phyloP scores from a whole-genome alignment of 257 asterid genomes.

The Rehmannia glutinosa region DNA sequence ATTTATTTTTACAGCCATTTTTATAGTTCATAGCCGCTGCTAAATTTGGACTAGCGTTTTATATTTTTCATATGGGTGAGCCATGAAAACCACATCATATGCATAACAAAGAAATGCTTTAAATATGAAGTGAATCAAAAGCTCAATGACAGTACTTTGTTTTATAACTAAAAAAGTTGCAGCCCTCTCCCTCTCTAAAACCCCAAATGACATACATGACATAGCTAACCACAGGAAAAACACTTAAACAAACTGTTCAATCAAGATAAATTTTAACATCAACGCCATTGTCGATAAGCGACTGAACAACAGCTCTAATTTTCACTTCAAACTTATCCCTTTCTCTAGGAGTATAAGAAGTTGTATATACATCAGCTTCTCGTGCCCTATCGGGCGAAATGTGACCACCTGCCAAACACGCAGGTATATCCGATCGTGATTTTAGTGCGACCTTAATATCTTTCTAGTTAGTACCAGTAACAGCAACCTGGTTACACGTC shows the following conservation, averaged over 20 bases:
- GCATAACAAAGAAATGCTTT: not conserved
- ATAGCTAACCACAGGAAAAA: not conserved
- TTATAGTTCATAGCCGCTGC: too few species aligned
- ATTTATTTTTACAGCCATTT: too few species aligned
- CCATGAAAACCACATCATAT: too few species aligned
- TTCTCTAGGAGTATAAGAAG: too few species aligned
- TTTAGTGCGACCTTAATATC: too few species aligned
- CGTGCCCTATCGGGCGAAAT: constrained; percentile 78
- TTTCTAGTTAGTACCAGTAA: too few species aligned
- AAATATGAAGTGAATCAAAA: not conserved
- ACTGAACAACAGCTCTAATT: constrained; percentile 87
- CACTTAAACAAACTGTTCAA: constrained; percentile 23
- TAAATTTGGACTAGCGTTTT: too few species aligned
- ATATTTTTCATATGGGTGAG: too few species aligned
- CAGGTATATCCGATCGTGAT: constrained; percentile 86
- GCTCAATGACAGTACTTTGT: not conserved
- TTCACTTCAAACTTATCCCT: constrained; percentile 92
- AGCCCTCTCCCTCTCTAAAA: not conserved
- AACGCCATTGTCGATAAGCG: constrained; percentile 86
- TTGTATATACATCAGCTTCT: constrained; percentile 90
- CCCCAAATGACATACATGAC: not conserved
- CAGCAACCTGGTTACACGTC: too few species aligned
- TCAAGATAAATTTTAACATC: constrained; percentile 83
- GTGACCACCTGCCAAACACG: constrained; percentile 68
- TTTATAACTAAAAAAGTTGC: not conserved